These are phyloP conservation scores for Eimeria praecox DNA, from an alignment of 169 alveolate species.

Conservation along the genomic window DNA sequence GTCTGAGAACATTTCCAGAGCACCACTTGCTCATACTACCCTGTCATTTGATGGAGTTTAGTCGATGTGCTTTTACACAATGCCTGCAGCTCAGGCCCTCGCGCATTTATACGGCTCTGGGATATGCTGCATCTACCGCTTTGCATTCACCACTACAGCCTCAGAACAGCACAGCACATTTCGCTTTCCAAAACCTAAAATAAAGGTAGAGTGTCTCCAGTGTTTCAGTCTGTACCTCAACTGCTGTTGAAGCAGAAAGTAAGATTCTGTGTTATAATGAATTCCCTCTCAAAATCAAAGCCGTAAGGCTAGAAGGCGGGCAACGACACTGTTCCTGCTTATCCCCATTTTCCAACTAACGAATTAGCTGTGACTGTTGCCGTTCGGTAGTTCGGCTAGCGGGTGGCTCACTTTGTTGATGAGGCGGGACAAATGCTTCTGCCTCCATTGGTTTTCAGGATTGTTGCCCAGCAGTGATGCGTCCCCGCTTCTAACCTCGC, in stretches of 20 bases:
- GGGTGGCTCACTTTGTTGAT: neutral
- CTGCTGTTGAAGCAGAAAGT: neutral
- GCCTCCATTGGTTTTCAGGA: neutral
- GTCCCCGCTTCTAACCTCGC: neutral
- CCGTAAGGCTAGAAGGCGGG: neutral
- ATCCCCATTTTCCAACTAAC: neutral
- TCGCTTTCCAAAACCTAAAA: too few relatives aligned
- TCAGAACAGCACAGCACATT: too few relatives aligned
- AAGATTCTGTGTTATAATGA: neutral
- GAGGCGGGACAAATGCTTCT: neutral
- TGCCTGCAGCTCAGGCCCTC: too few relatives aligned
- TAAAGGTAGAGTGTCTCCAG: neutral
- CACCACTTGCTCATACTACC: too few relatives aligned
- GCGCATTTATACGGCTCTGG: too few relatives aligned
- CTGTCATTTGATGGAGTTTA: too few relatives aligned
- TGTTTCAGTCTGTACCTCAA: too few relatives aligned
- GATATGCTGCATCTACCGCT: too few relatives aligned
- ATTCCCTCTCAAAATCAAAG: neutral
- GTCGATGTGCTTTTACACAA: too few relatives aligned
- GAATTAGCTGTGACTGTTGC: neutral
- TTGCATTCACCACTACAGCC: too few relatives aligned
- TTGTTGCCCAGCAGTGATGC: neutral
- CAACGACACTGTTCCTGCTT: neutral
- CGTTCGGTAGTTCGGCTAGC: neutral
- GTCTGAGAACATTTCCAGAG: too few relatives aligned